phyloP scores from a whole-genome alignment of 768 basidiomycete species.

The Gautieria morchelliformis region DNA sequence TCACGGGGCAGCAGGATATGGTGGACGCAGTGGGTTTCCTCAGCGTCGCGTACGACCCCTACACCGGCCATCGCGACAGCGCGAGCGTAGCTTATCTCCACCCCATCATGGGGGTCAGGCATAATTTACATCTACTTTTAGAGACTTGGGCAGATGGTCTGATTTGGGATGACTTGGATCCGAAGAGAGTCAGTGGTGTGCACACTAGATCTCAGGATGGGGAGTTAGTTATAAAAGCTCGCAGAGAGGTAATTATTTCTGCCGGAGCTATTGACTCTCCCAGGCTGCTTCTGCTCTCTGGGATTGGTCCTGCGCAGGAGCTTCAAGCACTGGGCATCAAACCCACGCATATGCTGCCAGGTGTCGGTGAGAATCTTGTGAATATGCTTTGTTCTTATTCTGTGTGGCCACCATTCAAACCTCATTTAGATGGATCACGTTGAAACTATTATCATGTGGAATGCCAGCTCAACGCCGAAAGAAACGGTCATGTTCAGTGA shows the following conservation, averaged over 20 bases:
- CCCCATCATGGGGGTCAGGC: neutral
- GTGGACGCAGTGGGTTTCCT: neutral
- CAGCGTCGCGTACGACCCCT: neutral
- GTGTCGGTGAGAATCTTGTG: slow-evolving; percentile 34
- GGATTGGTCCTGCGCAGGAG: slow-evolving; percentile 28
- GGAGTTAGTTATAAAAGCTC: neutral
- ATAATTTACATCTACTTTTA: neutral
- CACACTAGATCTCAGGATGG: neutral
- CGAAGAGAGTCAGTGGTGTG: neutral
- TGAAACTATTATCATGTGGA: neutral
- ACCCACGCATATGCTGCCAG: slow-evolving; percentile 26
- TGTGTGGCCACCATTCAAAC: neutral
- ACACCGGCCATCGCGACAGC: neutral
- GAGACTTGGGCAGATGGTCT: neutral
- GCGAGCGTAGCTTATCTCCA: neutral
- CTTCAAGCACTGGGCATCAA: slow-evolving; percentile 22
- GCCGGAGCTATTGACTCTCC: slow-evolving; percentile 22
- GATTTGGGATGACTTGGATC: neutral
- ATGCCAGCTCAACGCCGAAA: neutral
- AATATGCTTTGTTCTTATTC: neutral
- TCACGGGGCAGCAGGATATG: neutral
- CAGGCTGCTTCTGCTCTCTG: slow-evolving; percentile 29
- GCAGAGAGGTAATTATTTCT: slow-evolving; percentile 1
- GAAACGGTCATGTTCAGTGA: neutral
- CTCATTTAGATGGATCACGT: neutral